A percentile compares a stretch with the other conserved stretches of the same genome.
These are phyloP conservation scores for Mercurialis annua DNA, from an alignment of 345 rosid species.

Conservation along the genomic window DNA sequence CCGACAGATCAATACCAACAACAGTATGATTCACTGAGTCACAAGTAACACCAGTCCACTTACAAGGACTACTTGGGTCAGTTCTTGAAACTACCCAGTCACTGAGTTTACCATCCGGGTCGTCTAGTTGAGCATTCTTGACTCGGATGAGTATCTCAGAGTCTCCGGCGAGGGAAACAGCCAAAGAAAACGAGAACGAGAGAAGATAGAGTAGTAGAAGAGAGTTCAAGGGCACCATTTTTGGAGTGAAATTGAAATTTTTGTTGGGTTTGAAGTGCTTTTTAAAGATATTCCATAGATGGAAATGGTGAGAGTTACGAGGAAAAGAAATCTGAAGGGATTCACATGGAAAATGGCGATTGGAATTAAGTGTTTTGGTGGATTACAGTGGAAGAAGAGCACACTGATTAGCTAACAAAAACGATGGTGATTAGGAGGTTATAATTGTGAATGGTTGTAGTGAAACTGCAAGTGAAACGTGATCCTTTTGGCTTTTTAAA, in stretches of 20 bases:
- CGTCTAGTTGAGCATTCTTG: slow-evolving; percentile 35
- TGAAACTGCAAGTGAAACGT: slow-evolving; percentile 12
- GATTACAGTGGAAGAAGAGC: neutral
- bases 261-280: neutral
- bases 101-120: slow-evolving; percentile 40
- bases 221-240: neutral
- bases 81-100: slow-evolving; percentile 47
- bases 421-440: neutral
- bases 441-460: neutral
- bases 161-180: slow-evolving; percentile 35
- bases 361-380: neutral
- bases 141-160: slow-evolving; percentile 50
- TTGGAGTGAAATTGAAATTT: neutral
- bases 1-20: slow-evolving; percentile 46
- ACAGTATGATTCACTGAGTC: slow-evolving; percentile 33
- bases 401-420: neutral
- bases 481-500: slow-evolving; percentile 12
- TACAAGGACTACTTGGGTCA: slow-evolving; percentile 46
- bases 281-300: neutral
- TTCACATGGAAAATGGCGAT: slow-evolving; percentile 23
- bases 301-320: neutral
- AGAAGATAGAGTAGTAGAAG: neutral
- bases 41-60: slow-evolving; percentile 69
- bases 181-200: slow-evolving; percentile 11
- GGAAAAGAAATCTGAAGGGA: neutral